Percentiles rank a stretch among this genome's conserved stretches.
Conservation (phyloP, 768 basidiomycete species). For the Mycena indigotica region DNA sequence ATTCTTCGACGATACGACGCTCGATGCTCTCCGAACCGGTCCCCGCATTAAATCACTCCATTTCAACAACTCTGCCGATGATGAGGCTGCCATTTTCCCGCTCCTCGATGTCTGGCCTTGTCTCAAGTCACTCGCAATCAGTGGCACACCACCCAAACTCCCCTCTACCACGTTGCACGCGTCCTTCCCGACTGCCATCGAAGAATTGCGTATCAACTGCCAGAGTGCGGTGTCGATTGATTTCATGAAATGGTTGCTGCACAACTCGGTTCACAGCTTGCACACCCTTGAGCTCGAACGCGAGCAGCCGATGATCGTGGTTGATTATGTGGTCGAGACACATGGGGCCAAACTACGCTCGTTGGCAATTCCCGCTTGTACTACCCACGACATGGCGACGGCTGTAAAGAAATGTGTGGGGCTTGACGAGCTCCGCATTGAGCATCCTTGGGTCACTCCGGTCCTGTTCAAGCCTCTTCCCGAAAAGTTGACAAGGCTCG, state of each 20-base stretch:
- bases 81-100: slow-evolving; percentile 55
- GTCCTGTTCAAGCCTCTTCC: slow-evolving; percentile 53
- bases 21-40: slow-evolving; percentile 56
- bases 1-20: slow-evolving; percentile 53
- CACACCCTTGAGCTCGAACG: slow-evolving; percentile 59
- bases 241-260: slow-evolving; percentile 71
- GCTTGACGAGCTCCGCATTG: slow-evolving; percentile 59
- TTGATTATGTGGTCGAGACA: slow-evolving; percentile 55
- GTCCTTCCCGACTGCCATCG: slow-evolving; percentile 51
- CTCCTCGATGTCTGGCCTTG: slow-evolving; percentile 67
- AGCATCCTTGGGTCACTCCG: slow-evolving; percentile 50
- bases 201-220: slow-evolving; percentile 64
- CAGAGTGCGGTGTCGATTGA: slow-evolving; percentile 63
- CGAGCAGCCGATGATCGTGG: slow-evolving; percentile 55
- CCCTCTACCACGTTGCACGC: slow-evolving; percentile 41
- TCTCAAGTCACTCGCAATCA: slow-evolving; percentile 56
- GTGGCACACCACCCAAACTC: slow-evolving; percentile 59
- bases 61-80: slow-evolving; percentile 75
- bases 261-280: slow-evolving; percentile 53
- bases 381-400: slow-evolving; percentile 47
- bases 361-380: slow-evolving; percentile 59
- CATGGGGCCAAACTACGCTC: slow-evolving; percentile 54
- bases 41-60: slow-evolving; percentile 54
- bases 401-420: slow-evolving; percentile 50
- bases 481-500: slow-evolving; percentile 52